Conservation (phyloP, 2,329 filamentous ascomycete genomes). For the Truncatella angustata region DNA sequence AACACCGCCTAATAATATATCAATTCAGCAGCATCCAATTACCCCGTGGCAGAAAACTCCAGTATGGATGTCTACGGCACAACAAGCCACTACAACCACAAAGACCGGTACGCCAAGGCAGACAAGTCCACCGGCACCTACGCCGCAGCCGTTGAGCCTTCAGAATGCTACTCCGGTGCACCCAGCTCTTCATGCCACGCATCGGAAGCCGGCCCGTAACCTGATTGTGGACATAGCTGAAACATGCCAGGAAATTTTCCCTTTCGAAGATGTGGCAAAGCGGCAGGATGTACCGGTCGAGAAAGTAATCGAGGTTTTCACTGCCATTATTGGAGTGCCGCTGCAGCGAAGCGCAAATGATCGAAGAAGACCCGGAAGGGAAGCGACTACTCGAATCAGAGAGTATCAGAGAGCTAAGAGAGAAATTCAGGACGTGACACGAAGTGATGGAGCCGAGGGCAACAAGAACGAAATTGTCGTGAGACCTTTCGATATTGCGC, state of each 20-base stretch:
- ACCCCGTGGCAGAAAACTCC: not conserved
- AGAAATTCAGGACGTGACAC: conserved; percentile 23
- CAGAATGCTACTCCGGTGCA: too few relatives aligned
- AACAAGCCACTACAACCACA: not conserved
- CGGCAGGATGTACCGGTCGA: conserved; percentile 40
- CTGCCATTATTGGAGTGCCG: conserved; percentile 46
- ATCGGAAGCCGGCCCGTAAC: conserved; percentile 33
- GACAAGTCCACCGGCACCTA: not conserved
- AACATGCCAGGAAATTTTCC: conserved; percentile 44
- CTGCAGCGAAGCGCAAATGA: conserved; percentile 44
- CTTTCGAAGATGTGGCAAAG: conserved; percentile 43
- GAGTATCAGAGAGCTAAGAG: conserved; percentile 43
- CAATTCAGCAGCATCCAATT: not conserved
- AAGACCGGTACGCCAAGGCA: not conserved
- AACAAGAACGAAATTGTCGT: conserved; percentile 6
- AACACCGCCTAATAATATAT: conserved; percentile 5
- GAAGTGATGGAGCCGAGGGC: conserved; percentile 9
- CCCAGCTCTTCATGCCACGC: conserved; percentile 21
- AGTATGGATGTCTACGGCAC: not conserved
- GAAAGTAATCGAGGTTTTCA: conserved; percentile 46
- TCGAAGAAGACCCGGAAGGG: conserved; percentile 37
- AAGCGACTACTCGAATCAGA: conserved; percentile 39
- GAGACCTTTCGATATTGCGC: conserved; percentile 1
- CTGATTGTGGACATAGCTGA: conserved; percentile 49
- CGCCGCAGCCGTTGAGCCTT: too few relatives aligned